Base-by-base conservation (phyloP, 106 monocot genomes). In the Hemerocallis citrina region DNA sequence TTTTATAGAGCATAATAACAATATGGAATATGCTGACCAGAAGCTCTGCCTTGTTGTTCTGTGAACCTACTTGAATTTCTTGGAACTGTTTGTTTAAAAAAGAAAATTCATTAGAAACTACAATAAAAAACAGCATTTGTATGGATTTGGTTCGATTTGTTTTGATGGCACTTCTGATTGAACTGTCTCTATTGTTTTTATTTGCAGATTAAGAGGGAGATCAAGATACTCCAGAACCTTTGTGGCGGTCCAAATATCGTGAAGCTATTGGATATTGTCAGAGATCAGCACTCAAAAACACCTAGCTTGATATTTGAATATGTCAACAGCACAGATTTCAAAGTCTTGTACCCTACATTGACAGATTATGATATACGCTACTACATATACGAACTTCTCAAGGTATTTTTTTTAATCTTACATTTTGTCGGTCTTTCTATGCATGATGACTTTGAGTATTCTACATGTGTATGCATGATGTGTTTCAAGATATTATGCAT, bases 341-440 rank as follows among this genome's bases (percentile, higher is more conserved):
- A 89, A 73, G 42, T 85, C 7, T 57, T 89, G 9, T 89, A 89
- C 59, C 89, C 89, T 5, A 89, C 89, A n/a, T 51, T 89, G 55
- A 89, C 89, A 34, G 89, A 89, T 55, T 89, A 89, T 76, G 89
- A 89, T 49, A 89, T 89, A 44, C 85, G 81, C 46, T 89, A 85
- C 72, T 89, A 89, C 75, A 89, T 89, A 59, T 89, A 85, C 73
- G 89, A 89, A 66, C 89, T 89, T 61, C 89, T 89, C 64, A 89
- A 89, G 85, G 89, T 89, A 25, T 16, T 45, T 38, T 20, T 10
- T 12, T 44, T 34, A 11, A 64, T 44, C 33, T 43, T 38, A 6
- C 11, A 38, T 38, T 38, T 38, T n/a, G n/a, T 20, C 11, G 24
- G 13, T 24, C 22, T 23, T 16, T 31, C 5, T 32, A 32, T 54